These are phyloP conservation scores for Rugosomyces carneus DNA, from an alignment of 1,284 basidiomycete species.

Conservation along the genomic window DNA sequence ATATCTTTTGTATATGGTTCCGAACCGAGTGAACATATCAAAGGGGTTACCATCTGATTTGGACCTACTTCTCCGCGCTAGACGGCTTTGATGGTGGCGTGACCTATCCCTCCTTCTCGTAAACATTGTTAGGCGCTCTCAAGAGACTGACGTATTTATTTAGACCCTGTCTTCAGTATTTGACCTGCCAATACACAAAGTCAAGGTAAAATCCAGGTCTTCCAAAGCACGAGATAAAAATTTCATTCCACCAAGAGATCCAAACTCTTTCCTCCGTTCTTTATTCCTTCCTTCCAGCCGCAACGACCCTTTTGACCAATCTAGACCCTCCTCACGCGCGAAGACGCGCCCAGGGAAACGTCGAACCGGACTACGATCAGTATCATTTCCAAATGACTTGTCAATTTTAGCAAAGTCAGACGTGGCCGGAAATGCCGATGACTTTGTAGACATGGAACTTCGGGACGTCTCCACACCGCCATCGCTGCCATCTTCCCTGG, in stretches of 20 bases:
- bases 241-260: conserved; percentile 18
- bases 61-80: background rate
- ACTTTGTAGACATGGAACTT: conserved; percentile 1
- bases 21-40: background rate
- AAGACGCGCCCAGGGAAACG: conserved; percentile 22
- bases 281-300: conserved; percentile 39
- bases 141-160: conserved; percentile 5
- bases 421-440: background rate
- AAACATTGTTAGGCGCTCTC: background rate
- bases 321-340: conserved; percentile 20
- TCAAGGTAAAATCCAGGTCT: conserved; percentile 38
- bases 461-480: conserved; percentile 4
- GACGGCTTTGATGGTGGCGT: conserved; percentile 1
- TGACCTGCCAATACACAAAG: conserved; percentile 49
- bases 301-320: conserved; percentile 13
- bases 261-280: conserved; percentile 43
- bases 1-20: background rate
- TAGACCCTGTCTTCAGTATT: conserved; percentile 58
- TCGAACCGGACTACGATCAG: conserved; percentile 21
- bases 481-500: background rate
- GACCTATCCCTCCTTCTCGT: too few relatives aligned
- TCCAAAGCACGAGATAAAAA: conserved; percentile 11
- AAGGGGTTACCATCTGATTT: conserved; percentile 1
- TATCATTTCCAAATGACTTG: conserved; percentile 27
- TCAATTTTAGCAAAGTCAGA: conserved; percentile 5